These are phyloP conservation scores for Coprinellus aureogranulatus DNA, from an alignment of 768 basidiomycete genomes.

Conservation along the genomic window DNA sequence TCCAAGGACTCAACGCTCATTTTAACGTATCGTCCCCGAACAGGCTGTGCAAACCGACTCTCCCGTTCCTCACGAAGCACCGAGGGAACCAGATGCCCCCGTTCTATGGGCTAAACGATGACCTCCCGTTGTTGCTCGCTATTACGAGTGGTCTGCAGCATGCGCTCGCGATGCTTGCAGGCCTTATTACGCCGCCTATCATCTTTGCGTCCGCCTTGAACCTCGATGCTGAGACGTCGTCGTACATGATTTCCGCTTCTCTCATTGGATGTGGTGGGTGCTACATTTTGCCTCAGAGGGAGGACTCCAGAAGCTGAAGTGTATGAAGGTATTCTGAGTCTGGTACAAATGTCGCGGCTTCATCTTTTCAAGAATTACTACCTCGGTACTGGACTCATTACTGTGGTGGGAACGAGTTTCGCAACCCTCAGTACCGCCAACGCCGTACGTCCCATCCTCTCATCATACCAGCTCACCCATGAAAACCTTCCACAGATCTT, in stretches of 20 bases:
- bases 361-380: conserved; percentile 61
- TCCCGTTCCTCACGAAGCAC: conserved; percentile 54
- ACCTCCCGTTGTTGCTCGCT: conserved; percentile 71
- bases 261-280: conserved; percentile 75
- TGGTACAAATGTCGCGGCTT: conserved; percentile 76
- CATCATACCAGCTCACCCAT: background rate
- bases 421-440: conserved; percentile 73
- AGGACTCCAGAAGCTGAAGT: too few relatives aligned
- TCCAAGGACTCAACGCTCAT: background rate
- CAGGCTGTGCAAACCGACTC: conserved; percentile 65
- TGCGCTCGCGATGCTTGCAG: conserved; percentile 79
- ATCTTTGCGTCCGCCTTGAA: conserved; percentile 67
- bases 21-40: background rate
- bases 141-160: conserved; percentile 74
- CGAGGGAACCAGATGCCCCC: conserved; percentile 50
- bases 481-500: conserved; percentile 55
- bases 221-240: conserved; percentile 54
- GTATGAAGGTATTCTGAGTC: conserved; percentile 62
- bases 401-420: conserved; percentile 81
- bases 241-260: conserved; percentile 80
- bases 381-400: conserved; percentile 77
- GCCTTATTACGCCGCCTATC: conserved; percentile 80
- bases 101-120: conserved; percentile 72
- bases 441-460: conserved; percentile 41
- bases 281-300: too few relatives aligned